Base-by-base conservation (phyloP, 768 basidiomycete genomes). In the Dacryopinax primogenitus region DNA sequence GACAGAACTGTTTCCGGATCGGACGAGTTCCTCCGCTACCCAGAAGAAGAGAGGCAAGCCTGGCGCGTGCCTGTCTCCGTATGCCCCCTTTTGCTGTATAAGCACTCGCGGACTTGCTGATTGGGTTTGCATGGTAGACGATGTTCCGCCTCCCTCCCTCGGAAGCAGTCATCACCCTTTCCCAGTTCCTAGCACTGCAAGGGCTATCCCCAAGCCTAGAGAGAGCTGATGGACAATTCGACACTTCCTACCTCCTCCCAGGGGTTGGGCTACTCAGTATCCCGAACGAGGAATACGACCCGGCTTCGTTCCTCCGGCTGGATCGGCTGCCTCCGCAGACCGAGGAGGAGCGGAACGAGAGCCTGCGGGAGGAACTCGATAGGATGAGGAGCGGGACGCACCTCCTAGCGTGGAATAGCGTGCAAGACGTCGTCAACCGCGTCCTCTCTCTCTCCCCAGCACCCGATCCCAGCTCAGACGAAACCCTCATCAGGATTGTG, bases 121-220 rank as follows among this genome's bases (percentile, higher is more conserved):
- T 33, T 41, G 23, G 33, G 28, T 45, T 66, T 18, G 65, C 68
- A 30, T 26, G 68, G 11, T 62, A 66, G 36, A 63, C 66, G 26
- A 69, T 69, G 68, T 30, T 69, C 28, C 66, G 66, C 62, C 23
- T 69, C 32, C 33, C 65, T 23, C 44, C 58, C 26, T 15, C 13
- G 1, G 51, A 61, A 26, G 33, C 33, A 13, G 63, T 68, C 13
- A 62, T 69, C 16, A 47, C 62, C 18, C 35, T 68, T 7, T 33
- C 45, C 44, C 64, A 69, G 21, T 69, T 64, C 58, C 68, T 69
- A 2, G 33, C 26, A 6, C 37, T 69, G 32, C 63, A 69, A 3
- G 51, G 44, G 26, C 67, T 68, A 15, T 6, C 39, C 21, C 45
- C 63, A 15, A 18, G 18, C 15, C 28, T 63, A 4, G 68, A 68